Conservation (phyloP, 805 yeast species). For the Candida manassasensis region DNA sequence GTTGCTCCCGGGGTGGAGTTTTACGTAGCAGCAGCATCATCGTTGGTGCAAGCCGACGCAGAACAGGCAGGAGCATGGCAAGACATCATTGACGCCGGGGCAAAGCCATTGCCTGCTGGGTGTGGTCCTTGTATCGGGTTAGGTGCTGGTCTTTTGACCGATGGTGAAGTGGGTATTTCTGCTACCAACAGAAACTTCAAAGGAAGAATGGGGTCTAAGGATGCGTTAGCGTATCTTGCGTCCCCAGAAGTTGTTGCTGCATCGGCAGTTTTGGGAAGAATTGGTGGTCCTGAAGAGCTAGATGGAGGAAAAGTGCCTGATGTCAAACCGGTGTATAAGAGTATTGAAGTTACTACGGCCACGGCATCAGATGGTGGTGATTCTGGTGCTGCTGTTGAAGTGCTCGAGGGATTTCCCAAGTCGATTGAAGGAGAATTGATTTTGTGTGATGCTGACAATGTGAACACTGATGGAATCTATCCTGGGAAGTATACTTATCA, state of each 20-base stretch:
- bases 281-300: constrained; percentile 88
- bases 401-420: constrained; percentile 87
- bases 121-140: constrained; percentile 99
- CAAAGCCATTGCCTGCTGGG: constrained; percentile 93
- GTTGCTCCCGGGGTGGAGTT: constrained; percentile 89
- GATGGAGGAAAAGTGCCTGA: constrained; percentile 42
- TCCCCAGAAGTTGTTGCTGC: constrained; percentile 99
- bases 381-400: constrained; percentile 49
- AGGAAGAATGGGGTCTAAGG: constrained; percentile 98
- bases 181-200: constrained; percentile 98
- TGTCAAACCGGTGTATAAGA: constrained; percentile 49
- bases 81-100: constrained; percentile 84
- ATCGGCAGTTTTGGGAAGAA: constrained; percentile 90
- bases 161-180: constrained; percentile 96
- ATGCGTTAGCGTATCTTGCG: constrained; percentile 92
- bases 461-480: constrained; percentile 97
- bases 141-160: constrained; percentile 89
- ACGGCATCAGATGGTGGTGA: constrained; percentile 27
- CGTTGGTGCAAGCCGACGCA: constrained; percentile 89
- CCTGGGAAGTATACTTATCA: constrained; percentile 99
- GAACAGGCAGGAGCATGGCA: constrained; percentile 92
- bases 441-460: constrained; percentile 92
- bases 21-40: constrained; percentile 96
- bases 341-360: constrained; percentile 26
- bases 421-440: constrained; percentile 87